Evolutionary conservation across 2,329 filamentous ascomycete genomes (phyloP), one percentile per base, ranked within the genome.

Genomic region (Paramyrothecium roridum): DNA sequence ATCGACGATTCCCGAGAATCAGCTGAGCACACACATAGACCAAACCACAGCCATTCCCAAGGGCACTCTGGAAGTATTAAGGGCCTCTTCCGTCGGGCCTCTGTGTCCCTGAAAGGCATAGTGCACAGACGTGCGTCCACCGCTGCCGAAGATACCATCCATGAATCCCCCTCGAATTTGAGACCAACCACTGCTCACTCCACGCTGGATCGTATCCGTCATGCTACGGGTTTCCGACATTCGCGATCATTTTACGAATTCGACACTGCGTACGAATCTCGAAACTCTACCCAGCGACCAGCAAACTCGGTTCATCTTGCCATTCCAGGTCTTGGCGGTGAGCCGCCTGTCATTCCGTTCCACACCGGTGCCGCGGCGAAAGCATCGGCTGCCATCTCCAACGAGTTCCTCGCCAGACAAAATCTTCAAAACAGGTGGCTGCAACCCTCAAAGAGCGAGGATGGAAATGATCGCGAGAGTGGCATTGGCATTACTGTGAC

Each of bases 361-460:
- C 79, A 85, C 54, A 81, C 78, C 0, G 84, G 85, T 37, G 81
- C 78, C n/a, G 83, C 83, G 2, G 84, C 84, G 30, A 83, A 85
- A 55, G 81, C 84, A 8, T 80, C 84, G 0, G 83, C 81, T 3
- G 84, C 82, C 12, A 75, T 83, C 54, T 82, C 86, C 61, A 84
- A 85, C 61, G 80, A 84, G 52, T 76, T 73, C 48, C 61, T 76
- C 7, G 69, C 67, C 3, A 66, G 70, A 46, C 58, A 73, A 68
- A 50, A 70, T 6, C 54, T 70, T 2, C 68, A 76, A 30, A 76
- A 74, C 45, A 72, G 75, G 51, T 76, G 78, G 70, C 65, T 82
- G 8, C 66, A 74, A 10, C 68, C 71, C 4, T 62, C 67, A 20
- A 63, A 65, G 2, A 68, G 67, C 33, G 79, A 83, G 2, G 79